Evolutionary conservation across 108 stramenopile genomes (phyloP), one percentile per base, ranked within the genome.

Genomic region (Pelagomonas calceolata): DNA sequence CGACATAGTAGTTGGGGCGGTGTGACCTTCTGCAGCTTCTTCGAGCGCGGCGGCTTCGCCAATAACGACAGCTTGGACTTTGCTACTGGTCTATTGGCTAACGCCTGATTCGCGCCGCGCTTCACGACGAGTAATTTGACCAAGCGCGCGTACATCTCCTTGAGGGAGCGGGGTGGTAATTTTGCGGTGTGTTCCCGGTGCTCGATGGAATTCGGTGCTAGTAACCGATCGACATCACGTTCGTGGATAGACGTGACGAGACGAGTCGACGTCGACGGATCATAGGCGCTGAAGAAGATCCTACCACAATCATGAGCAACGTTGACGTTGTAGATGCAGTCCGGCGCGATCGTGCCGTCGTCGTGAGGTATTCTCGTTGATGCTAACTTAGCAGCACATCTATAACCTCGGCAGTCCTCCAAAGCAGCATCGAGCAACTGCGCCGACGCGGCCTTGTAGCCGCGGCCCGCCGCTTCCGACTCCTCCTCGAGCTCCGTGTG

Each of bases 251-350:
- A 66, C 34, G 66, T 37, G 30, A 73, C 66, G 33, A 63, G 36
- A 26, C 15, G 30, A 15, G 51, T 43, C 21, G 39, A 44, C 26
- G 66, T 73, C n/a, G 65, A 16, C 32, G 73, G 34, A 44, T 73
- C 66, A 37, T 73, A 73, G 26, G 73, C 73, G 34, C 34, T 36
- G 66, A 73, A 73, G 73, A 67, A 73, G 34, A 73, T 36, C n/a
- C 73, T 21, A 51, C 66, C 63, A 60, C 68, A 68, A 34, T 73
- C 73, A 18, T 60, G 65, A 67, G 67, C 67, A 34, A 73, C 73
- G 51, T 73, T 73, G 66, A 73, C 68, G 30, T 46, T 73, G 73
- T 73, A 66, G 39, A 43, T 43, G 9, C 9, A 5, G 39, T 43
- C 39, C 39, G 39, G 39, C 39, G 39, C 9, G 60, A 73, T 67